Conservation (phyloP, 768 basidiomycete species). For the Pleurotus ostreatus region DNA sequence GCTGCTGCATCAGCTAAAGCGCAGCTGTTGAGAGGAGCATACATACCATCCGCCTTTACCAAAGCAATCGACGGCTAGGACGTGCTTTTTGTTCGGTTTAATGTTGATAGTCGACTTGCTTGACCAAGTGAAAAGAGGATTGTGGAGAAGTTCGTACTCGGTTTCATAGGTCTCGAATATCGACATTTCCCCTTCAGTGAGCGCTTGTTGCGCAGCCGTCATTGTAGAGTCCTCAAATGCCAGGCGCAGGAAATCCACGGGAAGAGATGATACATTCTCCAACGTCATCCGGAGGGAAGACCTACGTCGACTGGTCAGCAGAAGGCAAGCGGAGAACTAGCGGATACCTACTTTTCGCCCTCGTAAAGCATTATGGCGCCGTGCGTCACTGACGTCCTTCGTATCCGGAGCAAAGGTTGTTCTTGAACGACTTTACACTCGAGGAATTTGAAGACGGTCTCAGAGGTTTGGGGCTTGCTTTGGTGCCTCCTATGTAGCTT, state of each 20-base stretch:
- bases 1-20: neutral
- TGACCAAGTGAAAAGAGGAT: slow-evolving; percentile 80
- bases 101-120: slow-evolving; percentile 48
- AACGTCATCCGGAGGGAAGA: slow-evolving; percentile 81
- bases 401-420: slow-evolving; percentile 83
- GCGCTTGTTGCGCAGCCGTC: slow-evolving; percentile 64
- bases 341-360: slow-evolving; percentile 73
- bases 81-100: slow-evolving; percentile 64
- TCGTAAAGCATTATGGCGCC: slow-evolving; percentile 94
- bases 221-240: slow-evolving; percentile 92
- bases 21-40: slow-evolving; percentile 20
- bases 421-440: slow-evolving; percentile 83
- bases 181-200: slow-evolving; percentile 77
- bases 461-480: slow-evolving; percentile 20
- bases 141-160: slow-evolving; percentile 73
- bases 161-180: slow-evolving; percentile 89
- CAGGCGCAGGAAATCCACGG: slow-evolving; percentile 82
- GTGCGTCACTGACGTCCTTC: slow-evolving; percentile 85
- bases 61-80: slow-evolving; percentile 67
- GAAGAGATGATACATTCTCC: slow-evolving; percentile 82
- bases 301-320: slow-evolving; percentile 36
- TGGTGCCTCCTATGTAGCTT: slow-evolving; percentile 38
- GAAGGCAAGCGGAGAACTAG: neutral
- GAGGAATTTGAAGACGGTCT: slow-evolving; percentile 48
- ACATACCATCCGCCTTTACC: slow-evolving; percentile 89